Base-by-base conservation (phyloP, 2,329 filamentous ascomycete genomes). In the Scleromitrula shiraiana region DNA sequence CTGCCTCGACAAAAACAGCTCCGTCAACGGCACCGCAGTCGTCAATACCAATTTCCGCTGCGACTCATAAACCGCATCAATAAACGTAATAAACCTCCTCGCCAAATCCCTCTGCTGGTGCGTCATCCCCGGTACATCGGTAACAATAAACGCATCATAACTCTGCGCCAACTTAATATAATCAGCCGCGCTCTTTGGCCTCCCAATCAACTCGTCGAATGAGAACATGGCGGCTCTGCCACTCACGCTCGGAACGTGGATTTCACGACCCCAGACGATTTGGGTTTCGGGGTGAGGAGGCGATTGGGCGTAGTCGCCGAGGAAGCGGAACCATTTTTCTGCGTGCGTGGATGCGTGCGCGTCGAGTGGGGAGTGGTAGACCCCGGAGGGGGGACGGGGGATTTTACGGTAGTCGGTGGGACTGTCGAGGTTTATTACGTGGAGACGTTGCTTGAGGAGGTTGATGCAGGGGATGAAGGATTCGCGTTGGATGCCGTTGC, bases 401-500 rank as follows among this genome's bases (percentile, higher is more conserved):
- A 98, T 94, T 68, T 96, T 97, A 61, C 93, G 88, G 71, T 98
- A 98, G 68, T 98, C 93, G 30, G 90, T 98, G 4, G 84, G 82
- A 2, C 89, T 95, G 70, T 98, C 87, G 50, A 98, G 82, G 67
- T 96, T 96, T 59, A 98, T 86, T 40, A 97, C 88, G 46, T 86
- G 82, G 7, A 98, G 77, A 2, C 83, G 80, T 32, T 75, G 78
- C 65, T 96, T 91, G 37, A 98, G 80, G 4, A 98, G 82, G 54
- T 90, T 84, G 63, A 98, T 98, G 56, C 91, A 95, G 0, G 93
- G 93, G 42, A 98, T 78, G 65, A 98, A 98, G 6, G 88, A 95
- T 58, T 95, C 84, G 50, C 93, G 83, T 69, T 98, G 93, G 55
- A 98, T 91, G 48, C 93, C 93, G 65, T 98, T 98, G 68, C 93